These are phyloP conservation scores for Lactifluus piperatus DNA, from an alignment of 768 basidiomycete genomes.

Conservation along the genomic window DNA sequence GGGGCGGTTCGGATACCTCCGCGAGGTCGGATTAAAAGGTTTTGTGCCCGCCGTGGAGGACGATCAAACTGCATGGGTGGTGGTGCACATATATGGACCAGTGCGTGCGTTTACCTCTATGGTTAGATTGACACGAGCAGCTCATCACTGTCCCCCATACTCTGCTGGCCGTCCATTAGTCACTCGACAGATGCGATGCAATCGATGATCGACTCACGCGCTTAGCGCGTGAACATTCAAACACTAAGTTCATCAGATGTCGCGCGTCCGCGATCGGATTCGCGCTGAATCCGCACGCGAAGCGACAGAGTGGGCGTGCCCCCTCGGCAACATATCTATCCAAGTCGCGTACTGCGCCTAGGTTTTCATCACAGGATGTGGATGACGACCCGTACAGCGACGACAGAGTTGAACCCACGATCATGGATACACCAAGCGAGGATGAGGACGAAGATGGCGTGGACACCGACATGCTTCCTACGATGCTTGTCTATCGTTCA, in stretches of 20 bases:
- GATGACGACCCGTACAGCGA: conserved; percentile 43
- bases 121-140: not conserved
- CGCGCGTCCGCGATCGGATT: conserved; percentile 73
- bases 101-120: conserved; percentile 36
- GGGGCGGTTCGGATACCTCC: conserved; percentile 62
- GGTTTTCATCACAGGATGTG: conserved; percentile 28
- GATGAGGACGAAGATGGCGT: conserved; percentile 51
- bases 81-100: conserved; percentile 79
- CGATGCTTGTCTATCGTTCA: conserved; percentile 66
- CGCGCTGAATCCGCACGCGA: conserved; percentile 33
- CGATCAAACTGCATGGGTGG: conserved; percentile 62
- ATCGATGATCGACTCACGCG: conserved; percentile 60
- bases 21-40: conserved; percentile 69
- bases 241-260: conserved; percentile 75
- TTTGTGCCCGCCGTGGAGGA: conserved; percentile 69
- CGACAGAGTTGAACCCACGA: conserved; percentile 29
- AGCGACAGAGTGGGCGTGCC: conserved; percentile 3
- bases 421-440: conserved; percentile 15
- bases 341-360: conserved; percentile 13
- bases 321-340: conserved; percentile 14
- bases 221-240: conserved; percentile 59
- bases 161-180: conserved; percentile 33
- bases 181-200: conserved; percentile 61
- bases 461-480: conserved; percentile 74
- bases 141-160: not conserved